Percentiles rank a stretch among this genome's conserved stretches.
Conservation (phyloP, 352 stramenopile genomes). For the Pythium dissotocum region DNA sequence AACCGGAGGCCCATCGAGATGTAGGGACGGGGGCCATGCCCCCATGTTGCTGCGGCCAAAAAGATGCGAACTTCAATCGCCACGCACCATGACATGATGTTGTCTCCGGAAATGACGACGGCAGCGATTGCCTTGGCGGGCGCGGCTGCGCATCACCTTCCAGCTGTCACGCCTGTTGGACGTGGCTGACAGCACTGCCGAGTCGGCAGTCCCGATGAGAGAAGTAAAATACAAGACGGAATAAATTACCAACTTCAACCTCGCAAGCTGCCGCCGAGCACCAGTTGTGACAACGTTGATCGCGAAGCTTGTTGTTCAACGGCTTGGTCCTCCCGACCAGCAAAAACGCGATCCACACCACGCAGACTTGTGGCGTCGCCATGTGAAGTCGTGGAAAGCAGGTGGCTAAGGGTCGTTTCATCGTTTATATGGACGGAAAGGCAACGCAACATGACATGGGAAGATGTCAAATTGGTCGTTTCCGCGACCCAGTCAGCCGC, state of each 20-base stretch:
- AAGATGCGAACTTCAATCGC: not conserved
- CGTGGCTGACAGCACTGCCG: not conserved
- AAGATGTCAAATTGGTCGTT: not conserved
- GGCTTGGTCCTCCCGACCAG: not conserved
- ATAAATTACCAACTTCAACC: constrained; percentile 30
- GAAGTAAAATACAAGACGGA: constrained; percentile 12
- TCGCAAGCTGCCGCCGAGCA: not conserved
- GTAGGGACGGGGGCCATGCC: not conserved
- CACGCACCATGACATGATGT: not conserved
- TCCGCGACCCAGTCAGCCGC: too few species aligned
- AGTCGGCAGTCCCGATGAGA: not conserved
- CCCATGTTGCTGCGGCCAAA: not conserved
- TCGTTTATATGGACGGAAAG: not conserved
- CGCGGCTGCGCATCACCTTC: constrained; percentile 7
- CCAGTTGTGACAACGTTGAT: not conserved
- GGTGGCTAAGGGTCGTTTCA: not conserved
- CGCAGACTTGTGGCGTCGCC: not conserved
- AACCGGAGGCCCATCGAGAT: not conserved
- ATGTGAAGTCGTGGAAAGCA: constrained; percentile 1
- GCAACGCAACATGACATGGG: not conserved
- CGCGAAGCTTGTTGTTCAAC: not conserved
- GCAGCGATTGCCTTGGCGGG: constrained; percentile 8
- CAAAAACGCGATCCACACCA: not conserved
- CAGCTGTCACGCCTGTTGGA: constrained; percentile 27
- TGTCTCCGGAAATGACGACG: not conserved